Evolutionary conservation across 2,329 filamentous ascomycete genomes (phyloP).

Genomic region (Alternaria hordeiaustralica): DNA sequence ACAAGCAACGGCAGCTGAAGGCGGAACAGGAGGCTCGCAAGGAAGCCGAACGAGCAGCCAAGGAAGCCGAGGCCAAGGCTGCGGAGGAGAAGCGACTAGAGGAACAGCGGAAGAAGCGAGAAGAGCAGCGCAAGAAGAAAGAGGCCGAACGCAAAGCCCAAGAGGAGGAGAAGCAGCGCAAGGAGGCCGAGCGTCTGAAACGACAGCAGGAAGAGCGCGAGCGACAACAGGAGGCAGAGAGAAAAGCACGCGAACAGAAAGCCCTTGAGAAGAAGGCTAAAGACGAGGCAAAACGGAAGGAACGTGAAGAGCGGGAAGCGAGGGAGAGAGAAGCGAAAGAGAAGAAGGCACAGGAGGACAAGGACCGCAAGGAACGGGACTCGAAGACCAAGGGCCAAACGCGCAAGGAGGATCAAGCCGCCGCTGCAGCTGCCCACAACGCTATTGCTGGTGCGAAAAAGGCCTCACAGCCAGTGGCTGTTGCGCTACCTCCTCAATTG

Average conservation of each 20-base stretch:
- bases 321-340: slow-evolving; percentile 80
- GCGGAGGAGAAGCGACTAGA: slow-evolving; percentile 80
- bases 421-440: slow-evolving; percentile 37
- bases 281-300: slow-evolving; percentile 76
- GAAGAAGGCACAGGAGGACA: slow-evolving; percentile 64
- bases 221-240: slow-evolving; percentile 82
- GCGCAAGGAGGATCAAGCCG: slow-evolving; percentile 51
- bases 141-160: slow-evolving; percentile 89
- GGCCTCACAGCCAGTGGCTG: slow-evolving; percentile 50
- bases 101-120: slow-evolving; percentile 79
- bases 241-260: slow-evolving; percentile 79
- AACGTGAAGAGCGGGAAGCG: slow-evolving; percentile 66
- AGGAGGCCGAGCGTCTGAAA: slow-evolving; percentile 83
- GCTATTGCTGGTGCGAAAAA: slow-evolving; percentile 38
- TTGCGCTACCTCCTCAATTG: slow-evolving; percentile 61
- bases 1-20: slow-evolving; percentile 82
- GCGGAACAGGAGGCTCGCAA: slow-evolving; percentile 90
- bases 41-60: slow-evolving; percentile 87
- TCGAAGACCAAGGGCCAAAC: slow-evolving; percentile 53
- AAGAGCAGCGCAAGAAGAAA: slow-evolving; percentile 90
- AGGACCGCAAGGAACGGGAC: slow-evolving; percentile 68
- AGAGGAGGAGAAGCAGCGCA: slow-evolving; percentile 84
- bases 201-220: slow-evolving; percentile 85
- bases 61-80: slow-evolving; percentile 77
- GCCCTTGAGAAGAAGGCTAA: slow-evolving; percentile 81